A percentile compares a stretch with the other conserved stretches of the same genome.
Evolutionary conservation across 768 basidiomycete genomes (phyloP).

Genomic region (Astraeus odoratus): DNA sequence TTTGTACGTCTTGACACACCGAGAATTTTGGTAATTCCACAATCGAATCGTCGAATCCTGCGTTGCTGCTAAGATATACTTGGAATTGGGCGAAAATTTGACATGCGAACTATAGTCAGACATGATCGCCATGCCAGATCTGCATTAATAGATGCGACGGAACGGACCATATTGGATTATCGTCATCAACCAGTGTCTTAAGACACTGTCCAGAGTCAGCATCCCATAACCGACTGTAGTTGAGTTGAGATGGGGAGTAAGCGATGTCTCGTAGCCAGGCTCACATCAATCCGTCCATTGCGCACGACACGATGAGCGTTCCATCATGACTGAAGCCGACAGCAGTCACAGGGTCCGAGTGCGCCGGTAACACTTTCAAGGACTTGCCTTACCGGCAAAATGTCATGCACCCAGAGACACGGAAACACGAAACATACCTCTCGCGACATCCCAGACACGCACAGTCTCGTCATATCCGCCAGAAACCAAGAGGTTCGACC

Average conservation of each 20-base stretch:
- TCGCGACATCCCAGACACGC: slow-evolving; percentile 91
- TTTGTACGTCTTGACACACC: slow-evolving; percentile 87
- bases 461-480: slow-evolving; percentile 96
- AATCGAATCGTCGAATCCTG: slow-evolving; percentile 92
- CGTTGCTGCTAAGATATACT: slow-evolving; percentile 83
- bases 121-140: slow-evolving; percentile 5
- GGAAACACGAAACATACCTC: slow-evolving; percentile 44
- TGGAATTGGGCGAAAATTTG: slow-evolving; percentile 87
- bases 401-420: slow-evolving; percentile 1
- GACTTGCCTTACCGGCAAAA: slow-evolving; percentile 51
- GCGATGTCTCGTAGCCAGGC: slow-evolving; percentile 19
- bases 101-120: slow-evolving; percentile 63
- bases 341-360: slow-evolving; percentile 94
- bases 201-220: slow-evolving; percentile 95
- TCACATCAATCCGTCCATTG: slow-evolving; percentile 96
- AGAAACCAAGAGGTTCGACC: slow-evolving; percentile 84
- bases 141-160: slow-evolving; percentile 1
- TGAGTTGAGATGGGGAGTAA: slow-evolving; percentile 1
- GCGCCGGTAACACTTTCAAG: slow-evolving; percentile 87
- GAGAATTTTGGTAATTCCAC: slow-evolving; percentile 90
- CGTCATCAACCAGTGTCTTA: slow-evolving; percentile 94
- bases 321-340: slow-evolving; percentile 94
- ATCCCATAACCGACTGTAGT: slow-evolving; percentile 91
- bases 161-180: slow-evolving; percentile 82
- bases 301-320: slow-evolving; percentile 87